phyloP scores from a whole-genome alignment of 306 rosid genomes.

The Lathyrus tuberosus region DNA sequence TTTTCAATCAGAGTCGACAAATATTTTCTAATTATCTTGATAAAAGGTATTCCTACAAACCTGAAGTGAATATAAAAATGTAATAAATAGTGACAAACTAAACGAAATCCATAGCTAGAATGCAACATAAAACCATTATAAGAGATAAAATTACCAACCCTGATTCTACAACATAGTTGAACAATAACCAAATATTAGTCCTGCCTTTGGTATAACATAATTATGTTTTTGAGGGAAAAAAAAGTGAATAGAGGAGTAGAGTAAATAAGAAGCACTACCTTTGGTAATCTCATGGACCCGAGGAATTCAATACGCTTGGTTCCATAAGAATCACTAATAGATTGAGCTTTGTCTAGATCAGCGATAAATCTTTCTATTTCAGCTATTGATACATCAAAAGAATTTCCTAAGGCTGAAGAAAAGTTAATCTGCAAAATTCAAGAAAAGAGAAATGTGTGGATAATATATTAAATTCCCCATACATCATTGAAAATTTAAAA shows the following conservation, averaged over 20 bases:
- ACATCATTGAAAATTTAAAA: neutral
- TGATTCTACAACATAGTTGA: neutral
- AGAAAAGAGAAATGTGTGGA: conserved; percentile 7
- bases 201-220: too few species aligned
- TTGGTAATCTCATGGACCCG: conserved; percentile 63
- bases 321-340: conserved; percentile 45
- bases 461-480: conserved; percentile 13
- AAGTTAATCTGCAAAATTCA: conserved; percentile 69
- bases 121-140: conserved; percentile 2
- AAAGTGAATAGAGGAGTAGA: neutral
- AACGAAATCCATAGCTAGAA: conserved; percentile 20
- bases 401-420: conserved; percentile 61
- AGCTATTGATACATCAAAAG: conserved; percentile 69
- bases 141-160: neutral
- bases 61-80: conserved; percentile 18
- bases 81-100: neutral
- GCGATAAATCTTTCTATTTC: conserved; percentile 55
- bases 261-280: conserved; percentile 54
- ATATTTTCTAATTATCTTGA: conserved; percentile 11
- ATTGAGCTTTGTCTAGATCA: conserved; percentile 39
- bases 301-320: conserved; percentile 53
- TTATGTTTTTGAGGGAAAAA: conserved; percentile 9
- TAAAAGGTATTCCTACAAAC: conserved; percentile 10
- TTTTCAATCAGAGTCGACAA: conserved; percentile 21
- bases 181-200: too few species aligned